These are phyloP conservation scores for Aureobasidium mangrovei DNA, from an alignment of 2,329 filamentous ascomycete genomes.

Conservation along the genomic window DNA sequence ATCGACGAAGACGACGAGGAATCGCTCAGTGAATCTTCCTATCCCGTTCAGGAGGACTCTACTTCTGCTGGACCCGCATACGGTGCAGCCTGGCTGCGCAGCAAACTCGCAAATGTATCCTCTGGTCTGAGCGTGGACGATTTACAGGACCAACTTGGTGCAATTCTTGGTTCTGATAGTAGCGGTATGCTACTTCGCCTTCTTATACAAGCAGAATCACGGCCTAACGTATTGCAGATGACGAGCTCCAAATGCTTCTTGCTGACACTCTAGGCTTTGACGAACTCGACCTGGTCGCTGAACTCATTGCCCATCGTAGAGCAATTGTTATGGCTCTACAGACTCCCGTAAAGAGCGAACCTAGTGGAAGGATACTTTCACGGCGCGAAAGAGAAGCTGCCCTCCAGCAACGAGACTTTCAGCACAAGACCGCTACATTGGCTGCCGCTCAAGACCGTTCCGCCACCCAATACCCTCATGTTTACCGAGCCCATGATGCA, in stretches of 20 bases:
- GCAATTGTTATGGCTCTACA: slow-evolving; percentile 50
- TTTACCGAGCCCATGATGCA: slow-evolving; percentile 75
- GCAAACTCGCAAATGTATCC: slow-evolving; percentile 60
- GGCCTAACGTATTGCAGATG: slow-evolving; percentile 35
- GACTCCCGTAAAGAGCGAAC: slow-evolving; percentile 28
- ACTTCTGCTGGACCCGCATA: slow-evolving; percentile 32
- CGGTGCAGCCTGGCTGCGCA: slow-evolving; percentile 58
- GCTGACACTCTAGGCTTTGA: slow-evolving; percentile 89
- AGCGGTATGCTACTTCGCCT: slow-evolving; percentile 28
- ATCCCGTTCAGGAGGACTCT: slow-evolving; percentile 39
- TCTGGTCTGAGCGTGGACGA: slow-evolving; percentile 59
- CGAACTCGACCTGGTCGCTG: slow-evolving; percentile 85
- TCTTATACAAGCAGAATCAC: not conserved
- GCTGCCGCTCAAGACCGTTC: slow-evolving; percentile 61
- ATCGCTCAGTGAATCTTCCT: slow-evolving; percentile 56
- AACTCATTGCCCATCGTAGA: slow-evolving; percentile 69
- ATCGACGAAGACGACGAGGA: slow-evolving; percentile 64
- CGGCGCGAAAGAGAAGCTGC: slow-evolving; percentile 70
- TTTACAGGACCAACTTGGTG: slow-evolving; percentile 69
- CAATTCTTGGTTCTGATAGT: slow-evolving; percentile 60
- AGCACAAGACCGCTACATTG: slow-evolving; percentile 72
- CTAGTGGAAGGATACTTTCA: slow-evolving; percentile 54
- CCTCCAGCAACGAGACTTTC: slow-evolving; percentile 63
- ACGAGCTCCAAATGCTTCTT: slow-evolving; percentile 83
- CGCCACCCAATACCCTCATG: slow-evolving; percentile 79